A percentile compares a stretch with the other conserved stretches of the same genome.
Evolutionary conservation across 225 moss, liverwort and hornwort species (phyloP).

Genomic region (Climacium dendroides): DNA sequence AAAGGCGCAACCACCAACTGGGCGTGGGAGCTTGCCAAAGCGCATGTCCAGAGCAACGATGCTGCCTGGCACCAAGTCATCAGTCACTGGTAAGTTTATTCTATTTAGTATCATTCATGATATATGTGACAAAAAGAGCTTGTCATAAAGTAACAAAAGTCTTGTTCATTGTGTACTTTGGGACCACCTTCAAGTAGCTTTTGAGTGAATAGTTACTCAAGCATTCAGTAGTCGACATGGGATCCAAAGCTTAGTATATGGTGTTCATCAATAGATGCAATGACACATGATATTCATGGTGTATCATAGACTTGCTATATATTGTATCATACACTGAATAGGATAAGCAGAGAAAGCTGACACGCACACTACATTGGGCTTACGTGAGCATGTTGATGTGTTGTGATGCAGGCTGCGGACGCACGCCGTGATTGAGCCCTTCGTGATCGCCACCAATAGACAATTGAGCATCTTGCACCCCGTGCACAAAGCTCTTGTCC

Average conservation of each 20-base stretch:
- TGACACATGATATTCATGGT: neutral
- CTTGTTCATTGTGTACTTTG: neutral
- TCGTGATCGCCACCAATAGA: slow-evolving; percentile 34
- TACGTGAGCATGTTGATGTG: neutral
- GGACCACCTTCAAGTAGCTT: neutral
- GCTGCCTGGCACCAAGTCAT: slow-evolving; percentile 40
- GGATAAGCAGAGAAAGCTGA: neutral
- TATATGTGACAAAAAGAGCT: neutral
- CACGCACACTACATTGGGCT: neutral
- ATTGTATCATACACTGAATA: neutral
- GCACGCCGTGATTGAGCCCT: slow-evolving; percentile 30
- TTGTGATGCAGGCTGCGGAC: slow-evolving; percentile 12
- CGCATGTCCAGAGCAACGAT: slow-evolving; percentile 33
- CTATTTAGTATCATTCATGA: too few relatives aligned
- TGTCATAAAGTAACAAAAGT: neutral
- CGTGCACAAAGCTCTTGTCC: slow-evolving; percentile 21
- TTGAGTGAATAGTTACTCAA: neutral
- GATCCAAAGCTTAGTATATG: neutral
- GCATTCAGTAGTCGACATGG: too few relatives aligned
- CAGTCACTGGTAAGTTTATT: slow-evolving; percentile 24
- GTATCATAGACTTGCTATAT: neutral
- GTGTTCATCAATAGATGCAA: too few relatives aligned
- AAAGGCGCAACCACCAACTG: slow-evolving; percentile 12
- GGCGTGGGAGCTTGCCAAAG: slow-evolving; percentile 46
- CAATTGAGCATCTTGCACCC: slow-evolving; percentile 47